Conservation (phyloP, 768 basidiomycete genomes). For the Rhodocollybia butyracea region DNA sequence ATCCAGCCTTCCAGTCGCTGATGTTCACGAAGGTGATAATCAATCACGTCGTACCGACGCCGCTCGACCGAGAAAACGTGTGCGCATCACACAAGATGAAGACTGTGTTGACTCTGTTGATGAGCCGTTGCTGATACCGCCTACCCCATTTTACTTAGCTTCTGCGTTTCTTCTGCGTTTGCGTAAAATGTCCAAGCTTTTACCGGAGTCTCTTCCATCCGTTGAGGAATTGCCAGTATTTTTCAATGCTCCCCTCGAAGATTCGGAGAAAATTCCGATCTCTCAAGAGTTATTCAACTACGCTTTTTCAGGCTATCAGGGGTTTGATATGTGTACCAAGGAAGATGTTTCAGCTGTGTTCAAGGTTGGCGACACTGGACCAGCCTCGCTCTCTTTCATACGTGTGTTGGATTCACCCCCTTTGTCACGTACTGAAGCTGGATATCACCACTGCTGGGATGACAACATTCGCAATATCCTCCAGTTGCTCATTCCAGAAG, state of each 20-base stretch:
- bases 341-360: neutral
- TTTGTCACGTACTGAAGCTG: constrained; percentile 11
- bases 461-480: constrained; percentile 19
- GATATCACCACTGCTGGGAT: constrained; percentile 21
- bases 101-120: neutral
- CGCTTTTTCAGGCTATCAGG: neutral
- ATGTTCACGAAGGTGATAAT: too few species aligned
- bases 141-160: neutral
- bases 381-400: neutral
- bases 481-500: constrained; percentile 15
- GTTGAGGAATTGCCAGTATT: neutral
- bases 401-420: neutral
- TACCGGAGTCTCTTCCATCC: neutral
- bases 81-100: neutral
- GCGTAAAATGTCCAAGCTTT: neutral
- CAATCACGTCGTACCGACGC: too few species aligned
- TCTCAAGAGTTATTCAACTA: neutral
- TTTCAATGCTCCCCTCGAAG: neutral
- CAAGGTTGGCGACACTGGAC: neutral
- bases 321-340: neutral
- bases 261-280: neutral
- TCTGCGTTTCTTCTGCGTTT: neutral
- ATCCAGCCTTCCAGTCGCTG: too few species aligned
- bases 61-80: neutral
- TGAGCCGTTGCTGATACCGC: neutral